Evolutionary conservation across 1,139 yeast species (phyloP).

Genomic region (Nakaseomyces sp.): DNA sequence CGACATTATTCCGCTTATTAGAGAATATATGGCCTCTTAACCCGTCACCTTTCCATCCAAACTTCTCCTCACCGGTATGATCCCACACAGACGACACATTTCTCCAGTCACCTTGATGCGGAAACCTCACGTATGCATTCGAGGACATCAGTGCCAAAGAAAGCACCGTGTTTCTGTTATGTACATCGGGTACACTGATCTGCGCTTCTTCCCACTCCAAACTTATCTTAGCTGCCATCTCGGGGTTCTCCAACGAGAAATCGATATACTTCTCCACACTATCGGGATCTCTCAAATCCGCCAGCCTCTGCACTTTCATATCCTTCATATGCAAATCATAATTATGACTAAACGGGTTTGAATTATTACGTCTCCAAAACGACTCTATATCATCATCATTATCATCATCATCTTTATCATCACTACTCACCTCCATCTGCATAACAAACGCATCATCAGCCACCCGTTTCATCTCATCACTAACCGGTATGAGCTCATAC

Average conservation of each 20-base stretch:
- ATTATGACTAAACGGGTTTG: conserved; percentile 20
- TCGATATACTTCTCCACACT: conserved; percentile 52
- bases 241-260: conserved; percentile 22
- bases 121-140: conserved; percentile 79
- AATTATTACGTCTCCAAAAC: conserved; percentile 13
- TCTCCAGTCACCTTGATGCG: conserved; percentile 78
- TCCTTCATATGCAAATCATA: conserved; percentile 15
- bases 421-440: no score
- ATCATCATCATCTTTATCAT: no score
- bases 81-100: conserved; percentile 64
- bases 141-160: conserved; percentile 80
- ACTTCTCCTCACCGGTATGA: conserved; percentile 33
- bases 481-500: conserved; percentile 3
- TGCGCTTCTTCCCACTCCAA: conserved; percentile 47
- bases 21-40: conserved; percentile 86
- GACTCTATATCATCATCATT: conserved; percentile 5
- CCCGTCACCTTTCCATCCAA: conserved; percentile 86
- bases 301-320: conserved; percentile 39
- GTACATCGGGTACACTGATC: conserved; percentile 59
- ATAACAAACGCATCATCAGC: conserved; percentile 10
- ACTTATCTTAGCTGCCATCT: conserved; percentile 35
- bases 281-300: conserved; percentile 53
- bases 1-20: conserved; percentile 52
- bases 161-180: conserved; percentile 64
- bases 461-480: conserved; percentile 7